These are phyloP conservation scores for Picochlorum sp. DNA, from an alignment of 139 green algal species.

Conservation along the genomic window DNA sequence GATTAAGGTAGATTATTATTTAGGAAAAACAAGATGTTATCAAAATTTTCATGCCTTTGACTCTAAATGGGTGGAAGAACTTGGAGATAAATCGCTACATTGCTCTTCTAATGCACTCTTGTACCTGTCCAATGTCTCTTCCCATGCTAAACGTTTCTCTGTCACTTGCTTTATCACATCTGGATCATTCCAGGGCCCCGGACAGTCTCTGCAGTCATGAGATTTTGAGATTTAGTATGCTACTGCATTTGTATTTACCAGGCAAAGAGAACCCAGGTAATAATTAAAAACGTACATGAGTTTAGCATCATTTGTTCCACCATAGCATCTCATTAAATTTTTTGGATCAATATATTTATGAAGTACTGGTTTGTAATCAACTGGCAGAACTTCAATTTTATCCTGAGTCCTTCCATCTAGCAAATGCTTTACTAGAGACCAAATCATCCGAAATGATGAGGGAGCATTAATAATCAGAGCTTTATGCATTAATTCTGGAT, in stretches of 20 bases:
- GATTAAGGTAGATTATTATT: too few species aligned
- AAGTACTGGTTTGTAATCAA: constrained; percentile 55
- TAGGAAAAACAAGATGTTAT: too few species aligned
- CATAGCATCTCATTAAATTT: constrained; percentile 67
- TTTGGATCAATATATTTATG: constrained; percentile 63
- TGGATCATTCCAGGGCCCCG: constrained; percentile 67
- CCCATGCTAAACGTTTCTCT: too few species aligned
- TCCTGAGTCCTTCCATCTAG: constrained; percentile 60
- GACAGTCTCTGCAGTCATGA: too few species aligned
- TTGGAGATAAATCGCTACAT: too few species aligned
- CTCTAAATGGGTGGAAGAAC: too few species aligned
- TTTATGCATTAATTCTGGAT: constrained; percentile 70
- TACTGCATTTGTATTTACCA: constrained; percentile 17
- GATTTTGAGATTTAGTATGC: too few species aligned
- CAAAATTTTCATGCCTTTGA: too few species aligned
- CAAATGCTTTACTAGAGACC: constrained; percentile 53
- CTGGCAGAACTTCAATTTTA: constrained; percentile 63
- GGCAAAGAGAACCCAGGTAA: too few species aligned
- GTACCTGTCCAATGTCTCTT: too few species aligned
- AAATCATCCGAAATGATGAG: constrained; percentile 61
- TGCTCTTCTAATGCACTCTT: too few species aligned
- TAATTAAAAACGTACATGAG: too few species aligned
- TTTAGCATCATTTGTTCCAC: constrained; percentile 26
- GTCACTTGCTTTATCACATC: constrained; percentile 31
- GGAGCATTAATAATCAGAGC: constrained; percentile 74